Conservation (phyloP, 805 yeast genomes). For the Candida ortonii region DNA sequence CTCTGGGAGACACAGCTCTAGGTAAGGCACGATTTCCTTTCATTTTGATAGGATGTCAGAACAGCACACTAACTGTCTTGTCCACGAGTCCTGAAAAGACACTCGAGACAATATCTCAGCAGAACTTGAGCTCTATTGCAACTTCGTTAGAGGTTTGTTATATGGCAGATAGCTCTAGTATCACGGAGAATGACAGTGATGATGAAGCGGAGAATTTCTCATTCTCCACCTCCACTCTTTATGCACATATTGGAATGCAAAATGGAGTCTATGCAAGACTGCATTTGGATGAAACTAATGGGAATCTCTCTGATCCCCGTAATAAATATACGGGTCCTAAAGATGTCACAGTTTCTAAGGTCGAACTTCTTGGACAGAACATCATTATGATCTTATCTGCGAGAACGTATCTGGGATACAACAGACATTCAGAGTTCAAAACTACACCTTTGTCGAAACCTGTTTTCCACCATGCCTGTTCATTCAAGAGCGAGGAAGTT, state of each 20-base stretch:
- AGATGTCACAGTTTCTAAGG: conserved; percentile 49
- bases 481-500: conserved; percentile 63
- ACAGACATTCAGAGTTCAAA: conserved; percentile 34
- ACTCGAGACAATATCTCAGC: conserved; percentile 59
- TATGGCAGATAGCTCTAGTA: conserved; percentile 22
- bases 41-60: conserved; percentile 70
- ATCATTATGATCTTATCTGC: conserved; percentile 51
- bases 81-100: conserved; percentile 60
- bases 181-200: conserved; percentile 10
- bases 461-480: conserved; percentile 43
- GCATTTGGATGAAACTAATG: conserved; percentile 53
- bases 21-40: conserved; percentile 50
- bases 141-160: conserved; percentile 26
- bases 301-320: conserved; percentile 60
- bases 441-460: conserved; percentile 47
- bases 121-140: conserved; percentile 54
- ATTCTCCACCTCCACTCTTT: conserved; percentile 21
- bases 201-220: conserved; percentile 11
- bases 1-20: conserved; percentile 47
- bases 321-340: conserved; percentile 72
- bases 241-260: conserved; percentile 75
- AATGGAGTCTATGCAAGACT: conserved; percentile 78
- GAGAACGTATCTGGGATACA: conserved; percentile 53
- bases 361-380: conserved; percentile 32
- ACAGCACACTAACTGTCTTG: conserved; percentile 64